Conservation (phyloP, 306 rosid species). For the Nissolia schottii region DNA sequence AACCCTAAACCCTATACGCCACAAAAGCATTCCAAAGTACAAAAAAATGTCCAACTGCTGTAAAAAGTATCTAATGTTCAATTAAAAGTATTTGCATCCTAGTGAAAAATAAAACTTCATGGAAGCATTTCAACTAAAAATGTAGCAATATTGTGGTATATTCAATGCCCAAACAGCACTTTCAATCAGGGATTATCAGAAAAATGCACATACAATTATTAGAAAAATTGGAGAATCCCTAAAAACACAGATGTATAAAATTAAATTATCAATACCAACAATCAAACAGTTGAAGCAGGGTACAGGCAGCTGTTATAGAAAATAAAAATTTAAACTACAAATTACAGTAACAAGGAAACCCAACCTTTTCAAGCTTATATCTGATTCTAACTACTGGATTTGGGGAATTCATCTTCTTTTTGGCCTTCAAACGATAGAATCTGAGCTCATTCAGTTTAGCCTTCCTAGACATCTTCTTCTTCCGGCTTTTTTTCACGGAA, state of each 20-base stretch:
- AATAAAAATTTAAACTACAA: conserved; percentile 8
- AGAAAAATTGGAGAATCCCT: not conserved
- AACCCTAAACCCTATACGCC: too few species aligned
- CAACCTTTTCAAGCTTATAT: conserved; percentile 83
- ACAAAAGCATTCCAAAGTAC: conserved; percentile 1
- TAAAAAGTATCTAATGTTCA: not conserved
- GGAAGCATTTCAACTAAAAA: conserved; percentile 9
- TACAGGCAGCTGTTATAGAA: not conserved
- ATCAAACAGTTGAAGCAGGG: conserved; percentile 14
- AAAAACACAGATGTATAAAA: conserved; percentile 3
- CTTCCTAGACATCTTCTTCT: conserved; percentile 55
- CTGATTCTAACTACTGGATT: conserved; percentile 87
- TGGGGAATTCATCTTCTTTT: conserved; percentile 79
- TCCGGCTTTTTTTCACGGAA: conserved; percentile 19
- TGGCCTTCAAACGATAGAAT: conserved; percentile 79
- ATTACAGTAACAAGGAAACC: not conserved
- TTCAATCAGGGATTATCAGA: not conserved
- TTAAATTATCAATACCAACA: not conserved
- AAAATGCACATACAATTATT: not conserved
- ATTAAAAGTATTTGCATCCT: not conserved
- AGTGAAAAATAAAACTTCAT: not conserved
- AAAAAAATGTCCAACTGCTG: not conserved
- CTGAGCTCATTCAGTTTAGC: conserved; percentile 77
- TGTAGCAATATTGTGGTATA: not conserved
- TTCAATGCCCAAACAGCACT: not conserved